phyloP scores from a whole-genome alignment of 192 early-diverging fungal genomes.

The Spinellus fusiger region DNA sequence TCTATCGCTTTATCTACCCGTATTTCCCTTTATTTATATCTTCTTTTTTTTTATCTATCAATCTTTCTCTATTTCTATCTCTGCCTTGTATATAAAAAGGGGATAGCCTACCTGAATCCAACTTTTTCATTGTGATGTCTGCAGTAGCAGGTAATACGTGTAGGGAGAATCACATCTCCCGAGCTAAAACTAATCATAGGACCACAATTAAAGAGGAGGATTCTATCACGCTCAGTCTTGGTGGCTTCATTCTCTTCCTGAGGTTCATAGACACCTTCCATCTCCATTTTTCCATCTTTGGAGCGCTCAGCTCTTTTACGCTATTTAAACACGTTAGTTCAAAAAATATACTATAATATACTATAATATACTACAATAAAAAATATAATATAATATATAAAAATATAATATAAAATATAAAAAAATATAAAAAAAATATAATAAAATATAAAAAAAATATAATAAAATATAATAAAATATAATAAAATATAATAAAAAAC shows the following conservation, averaged over 20 bases:
- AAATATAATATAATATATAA: too few species aligned
- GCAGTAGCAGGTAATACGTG: slow-evolving; percentile 95
- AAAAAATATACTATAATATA: background rate
- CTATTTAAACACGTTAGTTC: slow-evolving; percentile 4
- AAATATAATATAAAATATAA: slow-evolving; percentile 2
- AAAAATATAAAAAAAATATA: background rate
- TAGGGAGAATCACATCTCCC: slow-evolving; percentile 85
- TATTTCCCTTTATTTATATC: background rate
- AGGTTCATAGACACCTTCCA: slow-evolving; percentile 14
- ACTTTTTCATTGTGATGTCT: slow-evolving; percentile 91
- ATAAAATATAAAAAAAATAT: background rate
- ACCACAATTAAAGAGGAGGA: slow-evolving; percentile 85
- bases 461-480: background rate
- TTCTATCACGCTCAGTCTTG: slow-evolving; percentile 60
- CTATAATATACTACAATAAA: slow-evolving; percentile 1
- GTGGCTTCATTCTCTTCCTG: slow-evolving; percentile 19
- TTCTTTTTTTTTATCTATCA: too few species aligned
- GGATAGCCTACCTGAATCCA: slow-evolving; percentile 66
- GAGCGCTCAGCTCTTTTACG: slow-evolving; percentile 64
- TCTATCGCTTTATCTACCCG: background rate
- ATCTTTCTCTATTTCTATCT: too few species aligned
- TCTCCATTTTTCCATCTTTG: slow-evolving; percentile 46
- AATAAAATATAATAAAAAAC: background rate
- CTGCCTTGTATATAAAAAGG: too few species aligned
- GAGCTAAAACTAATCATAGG: slow-evolving; percentile 82